phyloP scores from a whole-genome alignment of 208 protist species.

The Strigomonas galati region DNA sequence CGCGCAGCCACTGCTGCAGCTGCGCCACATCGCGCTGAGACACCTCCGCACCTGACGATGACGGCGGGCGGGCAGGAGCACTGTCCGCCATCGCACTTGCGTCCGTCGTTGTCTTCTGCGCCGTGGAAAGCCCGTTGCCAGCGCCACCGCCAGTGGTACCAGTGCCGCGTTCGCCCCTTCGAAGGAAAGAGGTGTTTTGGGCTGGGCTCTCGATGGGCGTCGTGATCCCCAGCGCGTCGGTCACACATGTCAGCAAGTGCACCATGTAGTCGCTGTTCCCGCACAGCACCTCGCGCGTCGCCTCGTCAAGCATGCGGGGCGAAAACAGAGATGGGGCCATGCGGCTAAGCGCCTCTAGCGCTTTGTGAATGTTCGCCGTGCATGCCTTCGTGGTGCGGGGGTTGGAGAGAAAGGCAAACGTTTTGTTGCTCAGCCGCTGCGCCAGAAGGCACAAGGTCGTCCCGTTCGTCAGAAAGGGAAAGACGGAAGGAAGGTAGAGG shows the following conservation, averaged over 20 bases:
- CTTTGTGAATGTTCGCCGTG: constrained; percentile 43
- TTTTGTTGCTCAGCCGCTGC: constrained; percentile 17
- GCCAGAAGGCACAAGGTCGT: constrained; percentile 48
- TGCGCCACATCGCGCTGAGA: neutral
- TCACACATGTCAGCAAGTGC: constrained; percentile 21
- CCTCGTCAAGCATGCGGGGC: constrained; percentile 15
- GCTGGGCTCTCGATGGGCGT: too few relatives aligned
- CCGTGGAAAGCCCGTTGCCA: too few relatives aligned
- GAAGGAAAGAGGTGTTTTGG: constrained; percentile 3
- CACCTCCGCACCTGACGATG: too few relatives aligned
- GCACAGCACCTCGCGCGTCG: constrained; percentile 31
- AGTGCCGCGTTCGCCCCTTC: constrained; percentile 1
- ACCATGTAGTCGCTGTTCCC: constrained; percentile 49
- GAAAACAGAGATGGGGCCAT: constrained; percentile 1
- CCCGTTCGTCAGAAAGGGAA: constrained; percentile 78
- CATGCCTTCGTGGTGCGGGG: constrained; percentile 49
- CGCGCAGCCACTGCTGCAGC: constrained; percentile 41
- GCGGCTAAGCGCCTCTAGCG: constrained; percentile 29
- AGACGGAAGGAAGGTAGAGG: constrained; percentile 68
- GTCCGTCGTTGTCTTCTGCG: too few relatives aligned
- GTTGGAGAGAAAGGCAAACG: constrained; percentile 33
- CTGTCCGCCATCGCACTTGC: too few relatives aligned
- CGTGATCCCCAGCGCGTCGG: neutral
- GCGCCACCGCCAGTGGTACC: neutral
- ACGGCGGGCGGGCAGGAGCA: too few relatives aligned